A percentile compares a stretch with the other conserved stretches of the same genome.
phyloP scores from a whole-genome alignment of 176 grass and related monocot species.

The Typha latifolia region DNA sequence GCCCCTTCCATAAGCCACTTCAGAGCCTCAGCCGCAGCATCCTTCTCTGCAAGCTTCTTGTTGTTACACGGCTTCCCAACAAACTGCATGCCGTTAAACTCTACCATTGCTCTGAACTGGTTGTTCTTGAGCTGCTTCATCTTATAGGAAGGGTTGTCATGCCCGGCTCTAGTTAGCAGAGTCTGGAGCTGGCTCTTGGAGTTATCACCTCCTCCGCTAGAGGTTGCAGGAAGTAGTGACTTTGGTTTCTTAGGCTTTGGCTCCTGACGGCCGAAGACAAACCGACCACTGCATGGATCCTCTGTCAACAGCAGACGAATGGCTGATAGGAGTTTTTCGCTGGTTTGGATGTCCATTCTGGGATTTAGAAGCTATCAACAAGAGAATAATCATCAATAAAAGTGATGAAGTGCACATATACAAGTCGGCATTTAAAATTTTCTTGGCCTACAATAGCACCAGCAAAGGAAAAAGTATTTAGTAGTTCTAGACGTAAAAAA shows the following conservation, averaged over 20 bases:
- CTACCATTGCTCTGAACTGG: slow-evolving; percentile 57
- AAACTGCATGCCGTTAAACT: slow-evolving; percentile 93
- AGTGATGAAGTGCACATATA: too few species aligned
- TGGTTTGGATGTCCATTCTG: slow-evolving; percentile 64
- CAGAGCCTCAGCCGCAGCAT: slow-evolving; percentile 61
- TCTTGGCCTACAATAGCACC: background rate
- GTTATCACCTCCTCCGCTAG: slow-evolving; percentile 34
- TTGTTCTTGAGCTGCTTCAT: slow-evolving; percentile 63
- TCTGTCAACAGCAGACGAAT: slow-evolving; percentile 63
- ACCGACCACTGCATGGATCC: slow-evolving; percentile 74
- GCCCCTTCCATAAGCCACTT: slow-evolving; percentile 57
- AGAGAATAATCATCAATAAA: background rate
- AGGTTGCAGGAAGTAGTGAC: slow-evolving; percentile 21
- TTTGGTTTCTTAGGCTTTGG: slow-evolving; percentile 52
- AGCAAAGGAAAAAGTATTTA: background rate
- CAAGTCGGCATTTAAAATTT: too few species aligned
- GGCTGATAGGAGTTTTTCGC: slow-evolving; percentile 77
- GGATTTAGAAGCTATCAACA: slow-evolving; percentile 71
- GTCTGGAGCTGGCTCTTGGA: slow-evolving; percentile 35
- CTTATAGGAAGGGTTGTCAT: slow-evolving; percentile 64
- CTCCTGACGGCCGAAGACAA: slow-evolving; percentile 72
- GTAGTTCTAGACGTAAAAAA: background rate
- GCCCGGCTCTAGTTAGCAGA: slow-evolving; percentile 40
- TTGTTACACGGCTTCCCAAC: slow-evolving; percentile 65
- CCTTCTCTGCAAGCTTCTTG: slow-evolving; percentile 93